These are phyloP conservation scores for Pyrenula massariospora DNA, from an alignment of 495 filamentous ascomycete genomes.

Conservation along the genomic window DNA sequence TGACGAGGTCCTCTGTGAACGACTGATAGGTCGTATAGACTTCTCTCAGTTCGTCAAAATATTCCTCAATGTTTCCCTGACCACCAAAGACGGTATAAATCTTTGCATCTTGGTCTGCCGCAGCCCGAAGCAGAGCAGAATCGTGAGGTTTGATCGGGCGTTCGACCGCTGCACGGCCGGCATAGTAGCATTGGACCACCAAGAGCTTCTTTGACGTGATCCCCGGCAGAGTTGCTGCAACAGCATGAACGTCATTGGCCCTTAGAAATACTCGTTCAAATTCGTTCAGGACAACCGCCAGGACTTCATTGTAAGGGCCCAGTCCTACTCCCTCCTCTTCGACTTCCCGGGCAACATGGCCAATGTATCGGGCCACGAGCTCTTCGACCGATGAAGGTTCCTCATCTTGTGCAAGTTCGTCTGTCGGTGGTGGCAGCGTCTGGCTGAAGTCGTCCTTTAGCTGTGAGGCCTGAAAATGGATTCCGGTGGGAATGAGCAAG, in stretches of 20 bases:
- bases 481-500: constrained; percentile 82
- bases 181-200: constrained; percentile 81
- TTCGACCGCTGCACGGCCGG: constrained; percentile 70
- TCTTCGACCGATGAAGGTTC: constrained; percentile 90
- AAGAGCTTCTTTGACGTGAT: constrained; percentile 80
- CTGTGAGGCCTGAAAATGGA: constrained; percentile 92
- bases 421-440: constrained; percentile 78
- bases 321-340: constrained; percentile 83
- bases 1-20: constrained; percentile 76
- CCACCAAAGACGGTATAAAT: constrained; percentile 93
- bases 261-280: constrained; percentile 91
- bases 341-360: constrained; percentile 73
- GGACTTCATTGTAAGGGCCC: constrained; percentile 74
- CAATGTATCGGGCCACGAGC: constrained; percentile 84
- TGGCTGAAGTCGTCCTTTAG: constrained; percentile 77
- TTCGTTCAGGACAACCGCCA: constrained; percentile 82
- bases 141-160: constrained; percentile 79
- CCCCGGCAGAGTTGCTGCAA: constrained; percentile 74
- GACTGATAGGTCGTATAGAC: constrained; percentile 83
- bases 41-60: constrained; percentile 92
- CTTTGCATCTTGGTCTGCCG: constrained; percentile 61
- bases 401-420: constrained; percentile 94
- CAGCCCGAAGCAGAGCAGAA: constrained; percentile 84
- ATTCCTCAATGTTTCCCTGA: constrained; percentile 99
- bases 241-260: constrained; percentile 90